phyloP scores from a whole-genome alignment of 2,329 filamentous ascomycete genomes.

The Corniculantispora saksenae region DNA sequence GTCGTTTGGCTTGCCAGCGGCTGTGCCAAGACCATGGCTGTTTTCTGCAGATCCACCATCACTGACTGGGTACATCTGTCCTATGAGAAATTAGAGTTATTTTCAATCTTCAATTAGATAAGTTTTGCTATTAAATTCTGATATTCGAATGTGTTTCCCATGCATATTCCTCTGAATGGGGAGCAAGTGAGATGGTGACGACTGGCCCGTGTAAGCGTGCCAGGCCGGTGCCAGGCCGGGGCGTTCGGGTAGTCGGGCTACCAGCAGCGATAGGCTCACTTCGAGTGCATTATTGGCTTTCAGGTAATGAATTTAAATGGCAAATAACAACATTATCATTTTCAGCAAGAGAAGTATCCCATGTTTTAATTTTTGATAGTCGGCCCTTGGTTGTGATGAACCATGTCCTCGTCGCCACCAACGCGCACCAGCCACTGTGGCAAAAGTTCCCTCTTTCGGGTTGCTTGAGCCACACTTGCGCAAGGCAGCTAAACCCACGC shows the following conservation, averaged over 20 bases:
- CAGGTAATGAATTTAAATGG: too few relatives aligned
- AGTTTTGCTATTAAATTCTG: background rate
- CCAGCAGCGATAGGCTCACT: too few relatives aligned
- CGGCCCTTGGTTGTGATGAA: background rate
- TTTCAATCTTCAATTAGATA: constrained; percentile 6
- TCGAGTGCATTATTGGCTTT: too few relatives aligned
- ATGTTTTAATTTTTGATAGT: background rate
- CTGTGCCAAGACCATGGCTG: constrained; percentile 9
- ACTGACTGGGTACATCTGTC: background rate
- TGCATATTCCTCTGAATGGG: too few relatives aligned
- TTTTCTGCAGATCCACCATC: background rate
- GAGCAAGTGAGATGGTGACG: too few relatives aligned
- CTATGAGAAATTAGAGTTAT: constrained; percentile 7
- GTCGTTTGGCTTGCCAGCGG: constrained; percentile 14
- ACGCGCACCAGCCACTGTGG: background rate
- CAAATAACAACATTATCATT: too few relatives aligned
- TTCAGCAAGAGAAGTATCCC: too few relatives aligned
- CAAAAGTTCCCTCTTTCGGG: constrained; percentile 2
- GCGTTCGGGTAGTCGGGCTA: too few relatives aligned
- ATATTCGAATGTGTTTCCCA: background rate
- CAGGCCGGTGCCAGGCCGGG: too few relatives aligned
- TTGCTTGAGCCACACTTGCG: background rate
- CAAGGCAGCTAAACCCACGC: constrained; percentile 13
- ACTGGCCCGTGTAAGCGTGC: too few relatives aligned
- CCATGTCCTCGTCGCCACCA: background rate